A percentile compares a stretch with the other conserved stretches of the same genome.
Evolutionary conservation across 2,329 filamentous ascomycete species (phyloP).

Genomic region (Neophaeococcomyces aloes): DNA sequence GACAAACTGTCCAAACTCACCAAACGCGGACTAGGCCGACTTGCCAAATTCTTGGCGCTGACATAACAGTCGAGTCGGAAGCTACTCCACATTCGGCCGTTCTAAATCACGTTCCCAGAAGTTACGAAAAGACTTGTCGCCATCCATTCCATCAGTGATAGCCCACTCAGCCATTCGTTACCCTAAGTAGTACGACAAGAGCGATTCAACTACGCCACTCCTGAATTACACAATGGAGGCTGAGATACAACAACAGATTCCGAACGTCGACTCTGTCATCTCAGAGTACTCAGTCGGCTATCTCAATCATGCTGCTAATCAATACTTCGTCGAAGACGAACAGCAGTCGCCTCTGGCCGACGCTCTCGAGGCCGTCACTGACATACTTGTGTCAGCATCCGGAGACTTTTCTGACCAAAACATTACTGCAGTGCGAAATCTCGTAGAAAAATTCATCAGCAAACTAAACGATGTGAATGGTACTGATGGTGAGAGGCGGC

Average conservation of each 20-base stretch:
- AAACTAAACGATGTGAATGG: slow-evolving; percentile 67
- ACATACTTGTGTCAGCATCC: slow-evolving; percentile 84
- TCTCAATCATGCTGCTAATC: slow-evolving; percentile 79
- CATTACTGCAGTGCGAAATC: slow-evolving; percentile 65
- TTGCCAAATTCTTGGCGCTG: too few relatives aligned
- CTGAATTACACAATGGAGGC: slow-evolving; percentile 56
- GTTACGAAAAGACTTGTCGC: too few relatives aligned
- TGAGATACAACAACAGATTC: slow-evolving; percentile 73
- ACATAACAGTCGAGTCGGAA: too few relatives aligned
- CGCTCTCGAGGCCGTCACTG: slow-evolving; percentile 73
- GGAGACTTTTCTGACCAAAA: slow-evolving; percentile 63
- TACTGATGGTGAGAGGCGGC: slow-evolving; percentile 52
- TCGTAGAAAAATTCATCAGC: slow-evolving; percentile 83
- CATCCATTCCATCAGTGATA: too few relatives aligned
- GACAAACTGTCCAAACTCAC: too few relatives aligned
- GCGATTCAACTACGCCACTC: background rate
- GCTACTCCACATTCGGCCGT: too few relatives aligned
- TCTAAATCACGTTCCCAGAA: too few relatives aligned
- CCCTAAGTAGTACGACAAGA: too few relatives aligned
- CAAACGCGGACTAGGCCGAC: too few relatives aligned
- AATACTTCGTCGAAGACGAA: slow-evolving; percentile 66
- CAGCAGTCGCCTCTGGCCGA: slow-evolving; percentile 69
- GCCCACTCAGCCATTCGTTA: too few relatives aligned
- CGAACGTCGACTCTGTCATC: slow-evolving; percentile 76
- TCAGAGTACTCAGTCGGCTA: slow-evolving; percentile 93